These are phyloP conservation scores for Amanita fuliginea DNA, from an alignment of 768 basidiomycete genomes.

Conservation along the genomic window DNA sequence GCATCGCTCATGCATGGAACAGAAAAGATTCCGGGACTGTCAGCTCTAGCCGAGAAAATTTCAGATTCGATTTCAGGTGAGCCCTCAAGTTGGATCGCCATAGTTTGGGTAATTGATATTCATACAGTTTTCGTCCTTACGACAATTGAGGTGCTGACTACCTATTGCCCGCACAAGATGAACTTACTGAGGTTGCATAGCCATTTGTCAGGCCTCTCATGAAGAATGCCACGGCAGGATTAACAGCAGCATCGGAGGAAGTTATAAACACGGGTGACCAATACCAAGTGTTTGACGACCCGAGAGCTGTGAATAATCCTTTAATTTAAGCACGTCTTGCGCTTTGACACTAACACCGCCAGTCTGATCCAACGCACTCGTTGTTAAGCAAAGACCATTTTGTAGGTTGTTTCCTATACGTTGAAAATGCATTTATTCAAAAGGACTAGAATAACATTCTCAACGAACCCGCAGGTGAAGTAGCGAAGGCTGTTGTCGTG, in stretches of 20 bases:
- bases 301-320: constrained; percentile 46
- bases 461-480: constrained; percentile 72
- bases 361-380: constrained; percentile 85
- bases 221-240: constrained; percentile 52
- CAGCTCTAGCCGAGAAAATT: constrained; percentile 66
- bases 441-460: constrained; percentile 54
- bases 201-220: constrained; percentile 76
- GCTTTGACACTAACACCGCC: constrained; percentile 7
- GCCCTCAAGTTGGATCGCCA: neutral
- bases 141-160: constrained; percentile 58
- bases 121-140: constrained; percentile 67
- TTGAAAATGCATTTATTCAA: constrained; percentile 6
- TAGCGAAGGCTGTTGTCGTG: constrained; percentile 63
- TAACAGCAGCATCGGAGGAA: constrained; percentile 56
- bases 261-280: constrained; percentile 78
- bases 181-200: constrained; percentile 19
- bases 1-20: constrained; percentile 4
- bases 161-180: neutral
- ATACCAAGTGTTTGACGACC: constrained; percentile 82
- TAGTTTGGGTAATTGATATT: neutral
- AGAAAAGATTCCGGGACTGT: constrained; percentile 81
- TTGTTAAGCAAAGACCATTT: constrained; percentile 88
- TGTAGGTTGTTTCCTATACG: constrained; percentile 29
- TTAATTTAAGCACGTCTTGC: neutral
- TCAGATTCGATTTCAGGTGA: constrained; percentile 60